Conservation (phyloP, 108 stramenopile species). For the Fistulifera solaris region DNA sequence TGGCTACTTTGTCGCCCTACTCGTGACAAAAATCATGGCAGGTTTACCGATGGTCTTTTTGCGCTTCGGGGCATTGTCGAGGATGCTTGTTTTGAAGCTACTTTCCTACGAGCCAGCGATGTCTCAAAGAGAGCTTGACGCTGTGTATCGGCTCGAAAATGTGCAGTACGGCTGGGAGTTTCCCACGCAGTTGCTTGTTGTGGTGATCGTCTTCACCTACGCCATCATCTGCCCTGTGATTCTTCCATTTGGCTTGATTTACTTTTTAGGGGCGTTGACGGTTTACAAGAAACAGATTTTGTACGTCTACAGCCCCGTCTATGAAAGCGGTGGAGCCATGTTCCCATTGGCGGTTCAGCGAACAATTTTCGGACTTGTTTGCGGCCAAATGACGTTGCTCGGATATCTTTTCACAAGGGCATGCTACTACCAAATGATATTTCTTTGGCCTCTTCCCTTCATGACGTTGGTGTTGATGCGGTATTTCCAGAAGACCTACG, state of each 20-base stretch:
- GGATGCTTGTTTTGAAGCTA: constrained; percentile 46
- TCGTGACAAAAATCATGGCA: constrained; percentile 82
- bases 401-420: constrained; percentile 68
- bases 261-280: constrained; percentile 64
- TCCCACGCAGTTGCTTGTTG: constrained; percentile 70
- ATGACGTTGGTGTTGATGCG: constrained; percentile 51
- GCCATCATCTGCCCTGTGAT: constrained; percentile 64
- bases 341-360: constrained; percentile 63
- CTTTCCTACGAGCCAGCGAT: constrained; percentile 52
- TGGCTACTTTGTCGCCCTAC: constrained; percentile 76
- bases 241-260: constrained; percentile 65
- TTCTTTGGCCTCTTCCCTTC: constrained; percentile 64
- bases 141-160: constrained; percentile 16
- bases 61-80: constrained; percentile 50
- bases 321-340: constrained; percentile 55
- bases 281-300: constrained; percentile 89
- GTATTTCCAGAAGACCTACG: constrained; percentile 52
- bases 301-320: constrained; percentile 52
- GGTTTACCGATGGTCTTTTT: constrained; percentile 77
- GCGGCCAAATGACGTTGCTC: constrained; percentile 74
- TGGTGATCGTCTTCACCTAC: constrained; percentile 76
- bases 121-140: constrained; percentile 52
- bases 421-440: constrained; percentile 31
- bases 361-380: constrained; percentile 71
- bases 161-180: constrained; percentile 80